Evolutionary conservation across 2,329 filamentous ascomycete species (phyloP).

Genomic region (Colletotrichum lupini): DNA sequence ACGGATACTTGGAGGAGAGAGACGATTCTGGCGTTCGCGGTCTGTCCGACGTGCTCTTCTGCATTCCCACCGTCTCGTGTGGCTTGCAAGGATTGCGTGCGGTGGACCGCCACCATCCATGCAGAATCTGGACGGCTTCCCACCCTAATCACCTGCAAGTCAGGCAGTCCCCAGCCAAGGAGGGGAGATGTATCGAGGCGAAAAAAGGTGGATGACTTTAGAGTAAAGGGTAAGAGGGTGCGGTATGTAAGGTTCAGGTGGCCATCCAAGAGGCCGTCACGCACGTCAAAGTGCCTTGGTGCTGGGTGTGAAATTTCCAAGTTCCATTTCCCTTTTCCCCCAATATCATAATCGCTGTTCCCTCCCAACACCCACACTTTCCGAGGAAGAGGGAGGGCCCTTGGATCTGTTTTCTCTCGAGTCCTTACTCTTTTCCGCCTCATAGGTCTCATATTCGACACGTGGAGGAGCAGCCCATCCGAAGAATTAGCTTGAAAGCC

Average conservation of each 20-base stretch:
- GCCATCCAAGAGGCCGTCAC: slow-evolving; percentile 26
- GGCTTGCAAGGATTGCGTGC: slow-evolving; percentile 33
- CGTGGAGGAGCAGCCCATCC: slow-evolving; percentile 25
- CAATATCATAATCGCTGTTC: slow-evolving; percentile 30
- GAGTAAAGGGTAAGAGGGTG: slow-evolving; percentile 31
- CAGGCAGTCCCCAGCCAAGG: slow-evolving; percentile 34
- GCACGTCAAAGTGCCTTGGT: slow-evolving; percentile 24
- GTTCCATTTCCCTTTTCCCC: not conserved
- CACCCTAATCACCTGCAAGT: slow-evolving; percentile 36
- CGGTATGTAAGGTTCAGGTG: slow-evolving; percentile 36
- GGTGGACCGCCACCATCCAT: slow-evolving; percentile 31
- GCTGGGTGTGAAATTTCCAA: slow-evolving; percentile 8
- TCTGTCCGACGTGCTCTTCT: slow-evolving; percentile 21
- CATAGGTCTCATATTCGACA: slow-evolving; percentile 27
- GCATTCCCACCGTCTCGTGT: slow-evolving; percentile 33
- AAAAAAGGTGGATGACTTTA: slow-evolving; percentile 28
- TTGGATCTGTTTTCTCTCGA: not conserved
- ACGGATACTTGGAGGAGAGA: not conserved
- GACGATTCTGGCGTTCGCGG: slow-evolving; percentile 15
- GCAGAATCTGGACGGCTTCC: slow-evolving; percentile 36
- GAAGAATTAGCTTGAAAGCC: slow-evolving; percentile 10
- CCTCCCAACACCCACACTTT: slow-evolving; percentile 9
- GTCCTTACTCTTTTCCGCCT: slow-evolving; percentile 6
- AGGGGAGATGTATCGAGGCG: slow-evolving; percentile 17
- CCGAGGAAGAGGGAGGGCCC: not conserved